A percentile compares a stretch with the other conserved stretches of the same genome.
These are phyloP conservation scores for Millerozyma miso DNA, from an alignment of 805 yeast species.

Conservation along the genomic window DNA sequence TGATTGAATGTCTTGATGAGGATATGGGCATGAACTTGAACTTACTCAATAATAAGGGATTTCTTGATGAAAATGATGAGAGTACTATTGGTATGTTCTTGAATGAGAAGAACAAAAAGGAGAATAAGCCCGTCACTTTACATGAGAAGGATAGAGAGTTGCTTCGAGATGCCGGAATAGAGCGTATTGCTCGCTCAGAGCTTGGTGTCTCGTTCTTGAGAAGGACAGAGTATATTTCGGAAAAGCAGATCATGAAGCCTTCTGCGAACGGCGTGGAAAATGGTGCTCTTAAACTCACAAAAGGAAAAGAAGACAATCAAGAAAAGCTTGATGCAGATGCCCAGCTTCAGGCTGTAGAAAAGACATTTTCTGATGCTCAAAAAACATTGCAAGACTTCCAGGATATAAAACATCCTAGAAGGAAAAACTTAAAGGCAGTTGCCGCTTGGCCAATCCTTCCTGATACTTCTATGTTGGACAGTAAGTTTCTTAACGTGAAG, in stretches of 20 bases:
- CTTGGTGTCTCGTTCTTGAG: constrained; percentile 77
- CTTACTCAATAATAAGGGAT: constrained; percentile 59
- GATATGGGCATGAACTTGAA: constrained; percentile 78
- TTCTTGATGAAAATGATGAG: constrained; percentile 59
- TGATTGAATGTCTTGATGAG: constrained; percentile 53
- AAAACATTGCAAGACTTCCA: constrained; percentile 40
- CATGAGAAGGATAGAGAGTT: constrained; percentile 77
- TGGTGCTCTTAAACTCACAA: constrained; percentile 21
- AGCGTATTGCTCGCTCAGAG: constrained; percentile 37
- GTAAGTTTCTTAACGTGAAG: constrained; percentile 61
- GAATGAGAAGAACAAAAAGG: constrained; percentile 12
- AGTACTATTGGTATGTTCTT: constrained; percentile 31
- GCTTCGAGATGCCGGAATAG: constrained; percentile 72
- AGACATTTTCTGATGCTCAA: constrained; percentile 64
- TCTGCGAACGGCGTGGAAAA: constrained; percentile 15
- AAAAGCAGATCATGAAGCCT: constrained; percentile 38
- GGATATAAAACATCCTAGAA: constrained; percentile 70
- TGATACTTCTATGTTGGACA: constrained; percentile 87
- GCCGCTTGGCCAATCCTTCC: constrained; percentile 80
- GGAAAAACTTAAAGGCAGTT: constrained; percentile 68
- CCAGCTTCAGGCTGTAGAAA: constrained; percentile 69
- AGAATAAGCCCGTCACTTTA: constrained; percentile 39
- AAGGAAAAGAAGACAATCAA: constrained; percentile 19
- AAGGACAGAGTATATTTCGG: constrained; percentile 89
- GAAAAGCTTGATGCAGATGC: constrained; percentile 51